Percentiles rank a stretch among this genome's conserved stretches.
These are phyloP conservation scores for Crepidotus variabilis DNA, from an alignment of 768 basidiomycete species.

Conservation along the genomic window DNA sequence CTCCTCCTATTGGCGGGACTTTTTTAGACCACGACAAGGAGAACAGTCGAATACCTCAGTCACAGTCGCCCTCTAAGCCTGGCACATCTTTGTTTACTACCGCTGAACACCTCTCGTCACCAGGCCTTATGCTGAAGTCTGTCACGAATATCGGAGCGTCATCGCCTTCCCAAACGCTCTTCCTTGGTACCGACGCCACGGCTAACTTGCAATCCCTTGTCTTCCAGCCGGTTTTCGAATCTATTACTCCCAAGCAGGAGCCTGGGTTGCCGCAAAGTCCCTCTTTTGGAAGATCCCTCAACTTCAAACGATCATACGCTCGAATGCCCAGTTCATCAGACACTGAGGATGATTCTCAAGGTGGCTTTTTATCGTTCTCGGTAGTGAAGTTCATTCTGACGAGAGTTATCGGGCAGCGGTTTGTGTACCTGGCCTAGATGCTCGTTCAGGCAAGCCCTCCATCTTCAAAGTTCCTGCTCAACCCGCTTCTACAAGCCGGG, in stretches of 20 bases:
- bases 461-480: conserved; percentile 21
- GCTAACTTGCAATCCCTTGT: conserved; percentile 13
- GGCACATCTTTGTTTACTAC: conserved; percentile 1
- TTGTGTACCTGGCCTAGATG: conserved; percentile 8
- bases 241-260: conserved; percentile 14
- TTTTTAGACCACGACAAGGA: conserved; percentile 23
- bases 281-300: not conserved
- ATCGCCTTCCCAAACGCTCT: conserved; percentile 20
- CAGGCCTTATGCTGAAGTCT: conserved; percentile 10
- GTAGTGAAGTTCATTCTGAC: not conserved
- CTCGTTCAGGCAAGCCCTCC: conserved; percentile 6
- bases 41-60: conserved; percentile 13
- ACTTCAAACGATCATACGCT: not conserved
- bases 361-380: conserved; percentile 12
- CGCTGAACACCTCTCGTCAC: conserved; percentile 7
- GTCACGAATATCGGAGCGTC: conserved; percentile 14
- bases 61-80: not conserved
- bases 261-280: conserved; percentile 10
- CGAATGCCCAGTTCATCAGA: conserved; percentile 26
- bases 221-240: conserved; percentile 17
- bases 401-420: conserved; percentile 8
- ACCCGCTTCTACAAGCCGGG: conserved; percentile 1
- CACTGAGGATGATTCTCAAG: conserved; percentile 39
- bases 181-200: conserved; percentile 7
- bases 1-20: conserved; percentile 20